Conservation (phyloP, 2,329 filamentous ascomycete genomes). For the Sarocladiaceae sp. region DNA sequence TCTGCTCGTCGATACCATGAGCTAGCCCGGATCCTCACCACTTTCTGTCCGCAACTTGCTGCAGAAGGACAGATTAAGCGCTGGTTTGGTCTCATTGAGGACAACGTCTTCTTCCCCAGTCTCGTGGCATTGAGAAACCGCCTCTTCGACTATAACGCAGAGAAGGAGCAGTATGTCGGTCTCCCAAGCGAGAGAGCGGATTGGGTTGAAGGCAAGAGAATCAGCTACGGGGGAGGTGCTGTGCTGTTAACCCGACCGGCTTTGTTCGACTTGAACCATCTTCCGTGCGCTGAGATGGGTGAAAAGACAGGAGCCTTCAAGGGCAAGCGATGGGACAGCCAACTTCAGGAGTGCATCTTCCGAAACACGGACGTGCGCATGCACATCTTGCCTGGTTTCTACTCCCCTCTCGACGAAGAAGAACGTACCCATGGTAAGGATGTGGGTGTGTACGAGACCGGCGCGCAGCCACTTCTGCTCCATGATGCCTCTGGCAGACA, state of each 20-base stretch:
- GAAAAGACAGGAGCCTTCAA: conserved; percentile 13
- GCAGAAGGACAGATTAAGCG: conserved; percentile 30
- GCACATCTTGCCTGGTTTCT: conserved; percentile 37
- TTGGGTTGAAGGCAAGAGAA: conserved; percentile 33
- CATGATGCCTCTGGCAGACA: conserved; percentile 33
- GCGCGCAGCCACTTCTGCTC: conserved; percentile 33
- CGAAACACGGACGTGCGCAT: conserved; percentile 28
- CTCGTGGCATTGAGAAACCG: conserved; percentile 30
- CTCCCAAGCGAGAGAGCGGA: conserved; percentile 37
- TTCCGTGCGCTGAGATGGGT: conserved; percentile 25
- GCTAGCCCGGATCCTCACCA: conserved; percentile 27
- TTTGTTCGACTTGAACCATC: conserved; percentile 24
- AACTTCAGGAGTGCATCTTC: conserved; percentile 34
- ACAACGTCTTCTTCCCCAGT: conserved; percentile 40
- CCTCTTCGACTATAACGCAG: conserved; percentile 27
- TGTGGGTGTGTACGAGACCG: conserved; percentile 30
- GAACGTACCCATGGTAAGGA: conserved; percentile 18
- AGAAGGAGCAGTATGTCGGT: conserved; percentile 32
- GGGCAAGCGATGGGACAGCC: conserved; percentile 32
- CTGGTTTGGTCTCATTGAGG: conserved; percentile 39
- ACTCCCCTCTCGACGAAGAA: conserved; percentile 27
- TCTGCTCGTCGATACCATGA: conserved; percentile 30
- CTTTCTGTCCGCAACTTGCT: conserved; percentile 25
- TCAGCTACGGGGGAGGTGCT: conserved; percentile 38
- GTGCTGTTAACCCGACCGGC: conserved; percentile 34